Conservation (phyloP, 2,329 filamentous ascomycete genomes). For the Dothideomycetidae sp. region DNA sequence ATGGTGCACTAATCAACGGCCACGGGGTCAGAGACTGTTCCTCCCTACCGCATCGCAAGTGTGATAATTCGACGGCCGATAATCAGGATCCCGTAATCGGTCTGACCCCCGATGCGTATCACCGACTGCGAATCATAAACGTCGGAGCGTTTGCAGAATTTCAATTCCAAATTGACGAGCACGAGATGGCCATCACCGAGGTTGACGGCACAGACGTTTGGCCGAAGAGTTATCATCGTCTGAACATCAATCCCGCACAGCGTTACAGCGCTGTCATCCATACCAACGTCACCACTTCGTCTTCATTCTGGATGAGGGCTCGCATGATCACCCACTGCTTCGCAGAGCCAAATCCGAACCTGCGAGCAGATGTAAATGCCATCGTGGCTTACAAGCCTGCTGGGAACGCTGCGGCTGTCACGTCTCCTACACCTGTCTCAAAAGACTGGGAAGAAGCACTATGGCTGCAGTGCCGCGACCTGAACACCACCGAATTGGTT, state of each 20-base stretch:
- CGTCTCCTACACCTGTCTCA: conserved; percentile 23
- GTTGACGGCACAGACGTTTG: conserved; percentile 50
- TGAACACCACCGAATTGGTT: conserved; percentile 32
- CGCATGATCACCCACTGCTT: conserved; percentile 48
- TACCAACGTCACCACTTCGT: conserved; percentile 28
- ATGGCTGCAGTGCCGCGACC: conserved; percentile 37
- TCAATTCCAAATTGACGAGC: conserved; percentile 51
- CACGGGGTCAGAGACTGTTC: conserved; percentile 25
- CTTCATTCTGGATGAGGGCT: conserved; percentile 36
- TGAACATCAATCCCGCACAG: conserved; percentile 54
- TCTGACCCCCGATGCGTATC: conserved; percentile 32
- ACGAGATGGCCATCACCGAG: conserved; percentile 47
- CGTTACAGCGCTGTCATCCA: conserved; percentile 52
- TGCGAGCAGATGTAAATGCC: conserved; percentile 35
- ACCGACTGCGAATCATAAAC: conserved; percentile 49
- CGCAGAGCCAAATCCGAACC: conserved; percentile 35
- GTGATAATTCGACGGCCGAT: conserved; percentile 21
- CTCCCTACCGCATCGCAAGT: conserved; percentile 23
- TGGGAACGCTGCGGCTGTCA: background rate
- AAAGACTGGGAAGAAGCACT: conserved; percentile 37
- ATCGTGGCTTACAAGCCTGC: conserved; percentile 32
- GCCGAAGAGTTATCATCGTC: conserved; percentile 39
- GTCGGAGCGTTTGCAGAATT: conserved; percentile 52
- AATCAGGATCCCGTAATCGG: conserved; percentile 20
- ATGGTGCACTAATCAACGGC: conserved; percentile 32